phyloP scores from a whole-genome alignment of 192 early-diverging fungal species.

The Entomortierella beljakovae region DNA sequence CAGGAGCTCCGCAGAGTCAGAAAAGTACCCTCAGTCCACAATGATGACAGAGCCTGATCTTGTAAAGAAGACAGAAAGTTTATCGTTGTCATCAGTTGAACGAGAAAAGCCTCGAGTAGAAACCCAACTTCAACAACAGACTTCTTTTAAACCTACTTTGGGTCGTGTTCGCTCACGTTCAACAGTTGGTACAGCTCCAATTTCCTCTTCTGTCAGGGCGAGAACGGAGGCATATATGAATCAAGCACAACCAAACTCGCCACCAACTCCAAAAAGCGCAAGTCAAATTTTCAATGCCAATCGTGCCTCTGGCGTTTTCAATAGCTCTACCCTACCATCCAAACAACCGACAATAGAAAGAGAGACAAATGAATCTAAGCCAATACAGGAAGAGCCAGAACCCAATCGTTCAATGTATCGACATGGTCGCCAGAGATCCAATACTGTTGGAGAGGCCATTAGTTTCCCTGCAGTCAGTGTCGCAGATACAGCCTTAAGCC shows the following conservation, averaged over 20 bases:
- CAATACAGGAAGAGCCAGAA: background rate
- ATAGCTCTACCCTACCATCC: background rate
- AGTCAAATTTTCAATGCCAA: constrained; percentile 8
- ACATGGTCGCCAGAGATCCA: constrained; percentile 47
- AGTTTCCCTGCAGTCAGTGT: constrained; percentile 28
- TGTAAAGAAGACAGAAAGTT: background rate
- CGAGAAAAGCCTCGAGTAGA: background rate
- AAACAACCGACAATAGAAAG: background rate
- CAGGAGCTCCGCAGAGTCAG: background rate
- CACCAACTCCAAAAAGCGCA: background rate
- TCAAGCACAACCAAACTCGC: constrained; percentile 13
- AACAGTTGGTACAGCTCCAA: constrained; percentile 12
- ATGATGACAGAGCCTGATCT: constrained; percentile 6
- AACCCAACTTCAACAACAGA: background rate
- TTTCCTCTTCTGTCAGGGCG: constrained; percentile 23
- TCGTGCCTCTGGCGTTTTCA: constrained; percentile 4
- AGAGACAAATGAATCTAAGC: constrained; percentile 10
- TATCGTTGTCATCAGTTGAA: constrained; percentile 5
- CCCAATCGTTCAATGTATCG: constrained; percentile 12
- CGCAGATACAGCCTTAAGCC: constrained; percentile 1
- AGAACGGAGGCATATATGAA: constrained; percentile 45
- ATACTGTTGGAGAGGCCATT: constrained; percentile 40
- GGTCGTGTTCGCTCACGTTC: constrained; percentile 33
- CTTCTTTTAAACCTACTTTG: background rate
- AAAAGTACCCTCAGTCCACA: constrained; percentile 6